These are phyloP conservation scores for Tricholoma hemisulphureum DNA, from an alignment of 768 basidiomycete species.

Conservation along the genomic window DNA sequence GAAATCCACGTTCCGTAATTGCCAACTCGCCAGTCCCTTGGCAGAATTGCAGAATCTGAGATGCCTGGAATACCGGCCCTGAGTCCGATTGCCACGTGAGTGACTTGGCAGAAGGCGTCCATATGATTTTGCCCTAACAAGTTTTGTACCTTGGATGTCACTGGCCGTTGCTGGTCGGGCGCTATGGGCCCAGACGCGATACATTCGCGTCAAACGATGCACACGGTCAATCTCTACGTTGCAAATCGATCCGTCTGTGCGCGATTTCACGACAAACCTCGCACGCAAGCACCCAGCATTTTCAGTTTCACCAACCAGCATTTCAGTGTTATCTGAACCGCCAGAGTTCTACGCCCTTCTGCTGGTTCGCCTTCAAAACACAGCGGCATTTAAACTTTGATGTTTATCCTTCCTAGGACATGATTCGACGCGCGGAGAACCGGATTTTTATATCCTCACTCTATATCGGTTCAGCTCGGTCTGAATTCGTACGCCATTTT, in stretches of 20 bases:
- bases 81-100: not conserved
- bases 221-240: constrained; percentile 25
- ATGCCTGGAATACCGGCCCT: too few relatives aligned
- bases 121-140: too few relatives aligned
- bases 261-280: constrained; percentile 36
- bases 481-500: constrained; percentile 64
- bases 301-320: constrained; percentile 40
- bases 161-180: not conserved
- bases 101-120: too few relatives aligned
- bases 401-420: constrained; percentile 44
- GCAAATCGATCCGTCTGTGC: constrained; percentile 34
- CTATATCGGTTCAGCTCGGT: constrained; percentile 81
- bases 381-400: not conserved
- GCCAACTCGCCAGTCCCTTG: too few relatives aligned
- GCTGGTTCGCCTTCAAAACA: constrained; percentile 37
- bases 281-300: constrained; percentile 48
- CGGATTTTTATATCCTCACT: constrained; percentile 89
- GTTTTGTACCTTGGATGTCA: not conserved
- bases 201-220: not conserved
- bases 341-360: constrained; percentile 54
- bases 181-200: constrained; percentile 1
- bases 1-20: too few relatives aligned
- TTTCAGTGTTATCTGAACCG: constrained; percentile 58
- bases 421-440: constrained; percentile 72
- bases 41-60: not conserved